Conservation (phyloP, 176 grass and related monocot genomes). For the Aechmea fasciata region DNA sequence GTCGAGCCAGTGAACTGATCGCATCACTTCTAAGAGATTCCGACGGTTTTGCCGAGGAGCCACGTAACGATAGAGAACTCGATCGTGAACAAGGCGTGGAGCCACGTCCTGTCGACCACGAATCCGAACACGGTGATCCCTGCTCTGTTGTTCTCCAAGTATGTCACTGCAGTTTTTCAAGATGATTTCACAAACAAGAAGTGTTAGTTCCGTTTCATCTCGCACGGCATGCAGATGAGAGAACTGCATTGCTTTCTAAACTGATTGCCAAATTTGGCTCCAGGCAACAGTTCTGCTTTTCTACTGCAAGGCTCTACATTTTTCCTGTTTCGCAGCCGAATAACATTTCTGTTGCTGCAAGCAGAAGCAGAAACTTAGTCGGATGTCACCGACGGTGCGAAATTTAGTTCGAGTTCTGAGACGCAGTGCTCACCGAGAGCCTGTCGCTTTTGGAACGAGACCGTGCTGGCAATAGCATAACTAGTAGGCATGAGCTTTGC, state of each 20-base stretch:
- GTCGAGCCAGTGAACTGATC: too few relatives aligned
- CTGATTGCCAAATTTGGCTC: too few relatives aligned
- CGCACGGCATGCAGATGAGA: too few relatives aligned
- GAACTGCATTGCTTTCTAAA: too few relatives aligned
- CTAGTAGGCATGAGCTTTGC: constrained; percentile 21
- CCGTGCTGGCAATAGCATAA: constrained; percentile 23
- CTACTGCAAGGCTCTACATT: too few relatives aligned
- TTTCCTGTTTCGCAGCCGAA: too few relatives aligned
- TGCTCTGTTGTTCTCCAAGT: constrained; percentile 84
- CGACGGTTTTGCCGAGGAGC: constrained; percentile 80
- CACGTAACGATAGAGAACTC: constrained; percentile 79
- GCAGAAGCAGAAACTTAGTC: too few relatives aligned
- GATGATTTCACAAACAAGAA: too few relatives aligned
- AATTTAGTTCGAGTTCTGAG: background rate
- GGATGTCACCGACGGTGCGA: background rate
- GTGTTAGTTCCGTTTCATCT: too few relatives aligned
- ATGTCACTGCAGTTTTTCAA: constrained; percentile 57
- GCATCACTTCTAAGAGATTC: too few relatives aligned
- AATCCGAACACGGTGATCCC: constrained; percentile 84
- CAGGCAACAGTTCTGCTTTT: too few relatives aligned
- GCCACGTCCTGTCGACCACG: constrained; percentile 76
- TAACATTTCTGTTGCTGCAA: too few relatives aligned
- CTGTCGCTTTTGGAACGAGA: constrained; percentile 85
- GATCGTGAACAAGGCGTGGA: constrained; percentile 79
- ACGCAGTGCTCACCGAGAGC: constrained; percentile 43